Evolutionary conservation across 768 basidiomycete species (phyloP), one percentile per base, ranked within the genome.

Genomic region (Hypholoma fasciculare): DNA sequence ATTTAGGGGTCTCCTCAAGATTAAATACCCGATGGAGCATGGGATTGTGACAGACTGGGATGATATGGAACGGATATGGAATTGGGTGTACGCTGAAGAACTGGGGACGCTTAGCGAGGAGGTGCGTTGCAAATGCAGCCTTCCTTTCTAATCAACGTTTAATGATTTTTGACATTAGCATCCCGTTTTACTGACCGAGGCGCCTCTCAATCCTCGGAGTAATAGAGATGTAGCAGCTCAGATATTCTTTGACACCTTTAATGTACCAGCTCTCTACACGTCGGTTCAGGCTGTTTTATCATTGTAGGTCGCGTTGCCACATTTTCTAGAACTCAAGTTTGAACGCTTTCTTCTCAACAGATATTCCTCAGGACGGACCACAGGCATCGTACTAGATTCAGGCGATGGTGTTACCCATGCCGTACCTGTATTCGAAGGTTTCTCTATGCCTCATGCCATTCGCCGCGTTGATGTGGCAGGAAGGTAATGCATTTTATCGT

Each of bases 31-130:
- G 26, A 98, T 99, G 89, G 94, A 96, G 71, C 97, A 98, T 72
- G 97, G 97, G 12, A 95, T 99, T 59, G 97, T 99, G 8, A 96
- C 92, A 38, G 94, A 99, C 77, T 99, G 97, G 96, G 97, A 99
- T 70, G 97, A 99, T 70, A 99, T 99, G 97, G 97, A 99, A 72
- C 87, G 92, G 59, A 98, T 99, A 82, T 99, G 97, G 97, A 90
- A 83, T 63, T 96, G 94, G 89, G 91, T 98, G 48, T 99, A 98
- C 70, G 88, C 92, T 19, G 95, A 98, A 70, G 96, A 97, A 69
- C 78, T 98, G 46, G 92, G 93, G 19, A 97, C 96, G 4, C 77
- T 98, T 65, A 96, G 94, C 69, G 97, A 98, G 79, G 96, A 98
- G 87, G 96, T 96, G 61, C 37, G 74, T 23, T 61, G 39, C 23